Evolutionary conservation across 2,329 filamentous ascomycete species (phyloP).

Genomic region (Chrysosporium queenslandicum): DNA sequence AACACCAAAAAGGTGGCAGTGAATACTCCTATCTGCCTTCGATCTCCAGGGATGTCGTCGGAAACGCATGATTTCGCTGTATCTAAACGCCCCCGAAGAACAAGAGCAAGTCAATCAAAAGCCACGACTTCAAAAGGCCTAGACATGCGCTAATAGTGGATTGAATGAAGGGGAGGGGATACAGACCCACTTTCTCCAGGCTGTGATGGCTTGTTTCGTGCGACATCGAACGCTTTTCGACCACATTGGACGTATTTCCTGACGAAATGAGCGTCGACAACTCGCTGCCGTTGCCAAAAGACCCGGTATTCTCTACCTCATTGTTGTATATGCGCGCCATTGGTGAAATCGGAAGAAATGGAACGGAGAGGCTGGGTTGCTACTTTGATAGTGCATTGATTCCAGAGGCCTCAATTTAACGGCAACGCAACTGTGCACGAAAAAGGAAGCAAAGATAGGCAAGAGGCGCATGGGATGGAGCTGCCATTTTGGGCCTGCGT

Average conservation of each 20-base stretch:
- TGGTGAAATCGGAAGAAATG: background rate
- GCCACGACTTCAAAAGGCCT: background rate
- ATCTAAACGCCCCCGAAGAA: background rate
- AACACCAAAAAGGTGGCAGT: slow-evolving; percentile 41
- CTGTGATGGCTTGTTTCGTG: background rate
- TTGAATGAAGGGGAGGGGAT: no score
- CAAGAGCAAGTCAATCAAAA: no score
- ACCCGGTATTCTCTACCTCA: background rate
- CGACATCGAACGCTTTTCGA: background rate
- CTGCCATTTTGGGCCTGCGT: no score
- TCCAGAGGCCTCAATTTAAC: no score
- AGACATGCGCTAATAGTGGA: no score
- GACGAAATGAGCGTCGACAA: background rate
- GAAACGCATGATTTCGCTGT: background rate
- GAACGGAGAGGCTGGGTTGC: background rate
- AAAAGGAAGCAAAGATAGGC: no score
- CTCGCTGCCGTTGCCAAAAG: background rate
- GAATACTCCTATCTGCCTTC: slow-evolving; percentile 33
- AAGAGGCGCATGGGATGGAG: no score
- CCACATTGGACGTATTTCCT: background rate
- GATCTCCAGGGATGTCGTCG: background rate
- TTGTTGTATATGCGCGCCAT: background rate
- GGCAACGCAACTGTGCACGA: no score
- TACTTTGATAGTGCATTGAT: background rate
- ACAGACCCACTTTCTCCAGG: slow-evolving; percentile 1